phyloP scores from a whole-genome alignment of 495 filamentous ascomycete species.

The Penicillium soppii region DNA sequence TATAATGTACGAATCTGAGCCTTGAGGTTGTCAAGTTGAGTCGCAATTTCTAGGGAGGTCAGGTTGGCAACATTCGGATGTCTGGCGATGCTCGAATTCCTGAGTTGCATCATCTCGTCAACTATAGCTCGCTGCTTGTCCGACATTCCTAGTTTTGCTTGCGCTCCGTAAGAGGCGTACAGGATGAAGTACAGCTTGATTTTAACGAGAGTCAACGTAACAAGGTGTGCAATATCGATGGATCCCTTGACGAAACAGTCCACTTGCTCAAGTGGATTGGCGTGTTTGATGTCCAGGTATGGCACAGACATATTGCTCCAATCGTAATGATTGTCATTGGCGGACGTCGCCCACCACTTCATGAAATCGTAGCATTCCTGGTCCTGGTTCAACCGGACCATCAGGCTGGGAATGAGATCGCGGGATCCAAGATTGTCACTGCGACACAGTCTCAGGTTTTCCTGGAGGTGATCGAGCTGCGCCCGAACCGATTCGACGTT shows the following conservation, averaged over 20 bases:
- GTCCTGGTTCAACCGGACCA: constrained; percentile 48
- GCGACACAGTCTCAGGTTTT: constrained; percentile 39
- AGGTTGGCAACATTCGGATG: not conserved
- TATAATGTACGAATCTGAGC: constrained; percentile 1
- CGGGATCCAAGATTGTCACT: constrained; percentile 49
- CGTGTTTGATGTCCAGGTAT: constrained; percentile 28
- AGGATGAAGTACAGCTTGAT: constrained; percentile 6
- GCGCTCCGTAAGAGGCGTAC: too few species aligned
- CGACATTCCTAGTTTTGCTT: not conserved
- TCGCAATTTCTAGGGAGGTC: not conserved
- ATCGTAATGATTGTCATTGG: constrained; percentile 27
- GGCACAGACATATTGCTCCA: constrained; percentile 32
- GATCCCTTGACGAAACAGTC: not conserved
- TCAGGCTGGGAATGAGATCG: constrained; percentile 35
- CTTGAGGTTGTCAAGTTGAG: not conserved
- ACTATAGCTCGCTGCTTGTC: too few species aligned
- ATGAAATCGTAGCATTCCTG: constrained; percentile 58
- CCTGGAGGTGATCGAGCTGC: constrained; percentile 32
- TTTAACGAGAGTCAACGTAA: constrained; percentile 10
- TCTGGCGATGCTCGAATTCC: not conserved
- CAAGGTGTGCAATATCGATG: not conserved
- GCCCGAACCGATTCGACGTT: constrained; percentile 34
- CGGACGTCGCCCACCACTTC: constrained; percentile 44
- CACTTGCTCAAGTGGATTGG: constrained; percentile 24
- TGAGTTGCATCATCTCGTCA: not conserved